Percentiles rank a stretch among this genome's conserved stretches.
Evolutionary conservation across 208 protist species (phyloP).

Genomic region (Kentomonas sorsogonicus): DNA sequence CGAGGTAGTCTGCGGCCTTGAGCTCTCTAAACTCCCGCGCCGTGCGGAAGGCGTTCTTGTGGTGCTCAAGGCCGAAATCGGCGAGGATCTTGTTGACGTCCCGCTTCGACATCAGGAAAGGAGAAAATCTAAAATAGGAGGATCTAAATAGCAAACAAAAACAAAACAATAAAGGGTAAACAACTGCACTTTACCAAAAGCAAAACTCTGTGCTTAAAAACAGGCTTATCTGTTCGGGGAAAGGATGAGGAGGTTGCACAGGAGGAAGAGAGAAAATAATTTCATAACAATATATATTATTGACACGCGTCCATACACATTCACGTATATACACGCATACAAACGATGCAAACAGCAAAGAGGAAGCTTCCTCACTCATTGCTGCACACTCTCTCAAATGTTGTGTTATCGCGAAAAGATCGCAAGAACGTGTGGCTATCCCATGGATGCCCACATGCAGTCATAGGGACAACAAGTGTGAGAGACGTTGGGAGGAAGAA

Average conservation of each 20-base stretch:
- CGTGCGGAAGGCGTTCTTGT: not conserved
- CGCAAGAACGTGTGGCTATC: too few relatives aligned
- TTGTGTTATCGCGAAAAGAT: too few relatives aligned
- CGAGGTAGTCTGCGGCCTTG: conserved; percentile 23
- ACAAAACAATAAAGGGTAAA: too few relatives aligned
- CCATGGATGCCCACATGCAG: too few relatives aligned
- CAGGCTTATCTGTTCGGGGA: not conserved
- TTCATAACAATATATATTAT: not conserved
- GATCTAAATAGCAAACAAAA: conserved; percentile 1
- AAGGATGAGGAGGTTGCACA: not conserved
- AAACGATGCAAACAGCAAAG: not conserved
- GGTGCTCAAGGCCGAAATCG: conserved; percentile 9
- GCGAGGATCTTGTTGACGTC: conserved; percentile 1
- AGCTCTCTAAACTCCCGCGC: conserved; percentile 20
- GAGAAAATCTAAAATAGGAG: not conserved
- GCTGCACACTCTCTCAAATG: too few relatives aligned
- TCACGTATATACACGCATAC: not conserved
- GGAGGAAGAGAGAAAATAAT: not conserved
- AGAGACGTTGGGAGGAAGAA: too few relatives aligned
- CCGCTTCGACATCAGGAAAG: too few relatives aligned
- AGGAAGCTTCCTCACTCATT: too few relatives aligned
- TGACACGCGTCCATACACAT: not conserved
- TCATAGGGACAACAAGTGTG: too few relatives aligned
- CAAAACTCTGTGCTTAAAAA: too few relatives aligned
- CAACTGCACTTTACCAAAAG: too few relatives aligned